A percentile compares a stretch with the other conserved stretches of the same genome.
Conservation (phyloP, 768 basidiomycete genomes). For the Naganishia vishniacii region DNA sequence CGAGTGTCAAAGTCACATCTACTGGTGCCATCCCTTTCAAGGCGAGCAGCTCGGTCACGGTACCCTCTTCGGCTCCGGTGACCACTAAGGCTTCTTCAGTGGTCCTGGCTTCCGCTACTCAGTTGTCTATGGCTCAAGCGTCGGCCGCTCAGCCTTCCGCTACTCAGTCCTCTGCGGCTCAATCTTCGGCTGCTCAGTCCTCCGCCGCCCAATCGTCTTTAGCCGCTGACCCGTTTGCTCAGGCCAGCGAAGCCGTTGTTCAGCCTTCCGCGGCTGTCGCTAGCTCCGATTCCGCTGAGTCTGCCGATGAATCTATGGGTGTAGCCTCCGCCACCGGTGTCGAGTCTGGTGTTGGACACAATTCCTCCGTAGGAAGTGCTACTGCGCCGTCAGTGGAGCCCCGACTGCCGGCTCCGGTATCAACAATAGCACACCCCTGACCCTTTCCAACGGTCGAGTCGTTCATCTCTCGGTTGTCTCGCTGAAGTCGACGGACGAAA, state of each 20-base stretch:
- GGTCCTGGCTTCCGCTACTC: neutral
- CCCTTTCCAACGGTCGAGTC: slow-evolving; percentile 6
- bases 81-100: neutral
- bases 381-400: too few relatives aligned
- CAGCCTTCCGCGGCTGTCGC: neutral
- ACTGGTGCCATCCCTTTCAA: neutral
- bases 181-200: neutral
- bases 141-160: neutral
- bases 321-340: neutral
- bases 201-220: neutral
- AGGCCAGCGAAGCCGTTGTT: neutral
- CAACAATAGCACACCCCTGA: neutral
- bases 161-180: neutral
- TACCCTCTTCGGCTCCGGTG: neutral
- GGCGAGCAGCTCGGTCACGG: neutral
- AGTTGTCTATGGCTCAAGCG: neutral
- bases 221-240: neutral
- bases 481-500: slow-evolving; percentile 11
- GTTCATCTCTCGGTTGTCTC: slow-evolving; percentile 11
- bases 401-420: neutral
- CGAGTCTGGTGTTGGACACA: neutral
- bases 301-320: neutral
- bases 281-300: neutral
- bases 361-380: too few relatives aligned
- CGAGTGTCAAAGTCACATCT: neutral